A percentile compares a stretch with the other conserved stretches of the same genome.
phyloP scores from a whole-genome alignment of 2,329 filamentous ascomycete species.

The Fusarium zealandicum region DNA sequence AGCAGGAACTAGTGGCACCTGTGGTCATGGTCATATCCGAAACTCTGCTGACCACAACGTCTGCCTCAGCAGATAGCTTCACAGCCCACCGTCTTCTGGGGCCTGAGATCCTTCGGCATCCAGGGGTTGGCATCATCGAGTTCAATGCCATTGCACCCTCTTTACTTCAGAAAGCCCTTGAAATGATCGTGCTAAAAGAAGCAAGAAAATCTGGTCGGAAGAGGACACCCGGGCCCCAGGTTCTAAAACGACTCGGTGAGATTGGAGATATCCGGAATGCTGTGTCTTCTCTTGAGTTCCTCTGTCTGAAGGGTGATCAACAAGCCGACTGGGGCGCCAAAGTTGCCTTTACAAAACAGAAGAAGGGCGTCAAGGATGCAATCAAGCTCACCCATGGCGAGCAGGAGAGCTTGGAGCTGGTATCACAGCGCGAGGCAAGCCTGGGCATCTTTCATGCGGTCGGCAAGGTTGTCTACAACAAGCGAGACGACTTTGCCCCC shows the following conservation, averaged over 20 bases:
- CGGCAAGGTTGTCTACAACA: conserved; percentile 96
- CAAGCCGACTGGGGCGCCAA: conserved; percentile 77
- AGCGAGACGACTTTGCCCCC: conserved; percentile 68
- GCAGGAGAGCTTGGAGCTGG: conserved; percentile 77
- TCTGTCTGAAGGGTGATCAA: conserved; percentile 84
- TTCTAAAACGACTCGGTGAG: conserved; percentile 81
- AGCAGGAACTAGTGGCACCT: conserved; percentile 65
- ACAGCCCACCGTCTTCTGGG: conserved; percentile 91
- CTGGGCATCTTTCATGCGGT: conserved; percentile 96
- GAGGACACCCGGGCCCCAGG: conserved; percentile 77
- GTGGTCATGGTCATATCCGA: conserved; percentile 93
- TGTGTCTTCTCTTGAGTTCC: conserved; percentile 89
- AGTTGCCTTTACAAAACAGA: conserved; percentile 73
- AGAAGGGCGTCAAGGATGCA: conserved; percentile 64
- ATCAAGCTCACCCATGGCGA: conserved; percentile 77
- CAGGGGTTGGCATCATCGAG: conserved; percentile 80
- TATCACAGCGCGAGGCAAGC: conserved; percentile 87
- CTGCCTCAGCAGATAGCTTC: conserved; percentile 86
- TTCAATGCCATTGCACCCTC: conserved; percentile 94
- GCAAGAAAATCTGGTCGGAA: conserved; percentile 77
- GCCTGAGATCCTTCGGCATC: conserved; percentile 82
- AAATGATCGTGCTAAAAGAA: conserved; percentile 84
- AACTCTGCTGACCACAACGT: conserved; percentile 83
- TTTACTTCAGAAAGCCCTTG: conserved; percentile 82
- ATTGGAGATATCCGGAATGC: conserved; percentile 92